phyloP scores from a whole-genome alignment of 768 basidiomycete genomes.

The Pulveroboletus frians region DNA sequence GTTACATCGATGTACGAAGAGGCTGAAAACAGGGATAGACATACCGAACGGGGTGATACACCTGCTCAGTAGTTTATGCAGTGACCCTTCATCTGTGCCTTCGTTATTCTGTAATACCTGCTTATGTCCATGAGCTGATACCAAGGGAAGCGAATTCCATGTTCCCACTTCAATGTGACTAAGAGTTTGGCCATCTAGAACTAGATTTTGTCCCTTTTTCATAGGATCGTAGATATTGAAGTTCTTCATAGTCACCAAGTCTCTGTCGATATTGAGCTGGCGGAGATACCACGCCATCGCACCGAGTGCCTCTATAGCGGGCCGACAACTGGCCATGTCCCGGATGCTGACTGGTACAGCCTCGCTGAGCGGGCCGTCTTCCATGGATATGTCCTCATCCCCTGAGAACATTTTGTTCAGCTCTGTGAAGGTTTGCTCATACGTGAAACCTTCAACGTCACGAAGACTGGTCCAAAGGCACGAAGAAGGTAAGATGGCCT shows the following conservation, averaged over 20 bases:
- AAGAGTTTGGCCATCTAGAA: constrained; percentile 91
- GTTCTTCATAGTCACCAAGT: constrained; percentile 92
- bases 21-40: constrained; percentile 9
- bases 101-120: constrained; percentile 88
- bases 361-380: constrained; percentile 33
- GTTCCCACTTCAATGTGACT: constrained; percentile 82
- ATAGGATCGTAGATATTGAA: constrained; percentile 98
- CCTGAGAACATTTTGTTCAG: constrained; percentile 61
- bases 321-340: constrained; percentile 57
- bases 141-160: background rate
- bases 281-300: constrained; percentile 93
- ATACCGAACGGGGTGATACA: constrained; percentile 90
- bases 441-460: constrained; percentile 75
- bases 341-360: constrained; percentile 69
- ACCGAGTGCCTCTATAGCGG: constrained; percentile 82
- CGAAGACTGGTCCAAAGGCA: constrained; percentile 90
- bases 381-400: constrained; percentile 41
- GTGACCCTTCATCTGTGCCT: constrained; percentile 86
- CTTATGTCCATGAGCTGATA: constrained; percentile 4
- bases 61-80: constrained; percentile 73
- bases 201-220: constrained; percentile 77
- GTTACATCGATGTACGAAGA: constrained; percentile 5
- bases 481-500: constrained; percentile 68
- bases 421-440: constrained; percentile 63
- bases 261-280: constrained; percentile 93